A percentile compares a stretch with the other conserved stretches of the same genome.
Conservation (phyloP, 2,329 filamentous ascomycete genomes). For the Colletotrichum gloeosporioides region DNA sequence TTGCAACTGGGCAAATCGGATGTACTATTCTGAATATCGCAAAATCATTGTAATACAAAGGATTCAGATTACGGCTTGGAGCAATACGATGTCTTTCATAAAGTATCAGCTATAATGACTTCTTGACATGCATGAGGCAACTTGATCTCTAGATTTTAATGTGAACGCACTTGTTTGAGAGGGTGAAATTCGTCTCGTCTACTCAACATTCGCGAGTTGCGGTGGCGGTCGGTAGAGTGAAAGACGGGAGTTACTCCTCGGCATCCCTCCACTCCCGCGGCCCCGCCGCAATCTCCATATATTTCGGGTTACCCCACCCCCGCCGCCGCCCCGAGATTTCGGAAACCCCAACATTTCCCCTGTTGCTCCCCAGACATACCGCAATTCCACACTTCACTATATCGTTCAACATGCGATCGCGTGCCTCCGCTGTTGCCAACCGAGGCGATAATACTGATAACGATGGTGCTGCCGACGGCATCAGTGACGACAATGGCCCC, state of each 20-base stretch:
- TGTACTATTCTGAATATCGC: not conserved
- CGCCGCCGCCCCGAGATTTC: not conserved
- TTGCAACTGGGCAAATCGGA: not conserved
- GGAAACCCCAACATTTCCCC: not conserved
- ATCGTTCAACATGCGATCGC: not conserved
- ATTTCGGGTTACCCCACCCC: not conserved
- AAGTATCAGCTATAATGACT: not conserved
- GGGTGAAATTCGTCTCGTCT: fast-evolving
- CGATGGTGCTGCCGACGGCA: not conserved
- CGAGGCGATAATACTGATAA: not conserved
- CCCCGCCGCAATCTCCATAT: not conserved
- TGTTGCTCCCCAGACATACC: not conserved
- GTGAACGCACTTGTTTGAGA: not conserved
- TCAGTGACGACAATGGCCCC: not conserved
- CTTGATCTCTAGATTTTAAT: not conserved
- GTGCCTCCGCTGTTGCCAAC: not conserved
- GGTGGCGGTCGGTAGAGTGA: not conserved
- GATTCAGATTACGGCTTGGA: not conserved
- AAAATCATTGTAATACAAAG: not conserved
- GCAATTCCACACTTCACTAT: not conserved
- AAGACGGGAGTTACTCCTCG: not conserved
- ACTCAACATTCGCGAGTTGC: not conserved
- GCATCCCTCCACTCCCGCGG: not conserved
- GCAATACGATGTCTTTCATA: not conserved
- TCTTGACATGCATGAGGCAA: too few relatives aligned